These are phyloP conservation scores for Infundibulicybe gibba DNA, from an alignment of 768 basidiomycete genomes.

Conservation along the genomic window DNA sequence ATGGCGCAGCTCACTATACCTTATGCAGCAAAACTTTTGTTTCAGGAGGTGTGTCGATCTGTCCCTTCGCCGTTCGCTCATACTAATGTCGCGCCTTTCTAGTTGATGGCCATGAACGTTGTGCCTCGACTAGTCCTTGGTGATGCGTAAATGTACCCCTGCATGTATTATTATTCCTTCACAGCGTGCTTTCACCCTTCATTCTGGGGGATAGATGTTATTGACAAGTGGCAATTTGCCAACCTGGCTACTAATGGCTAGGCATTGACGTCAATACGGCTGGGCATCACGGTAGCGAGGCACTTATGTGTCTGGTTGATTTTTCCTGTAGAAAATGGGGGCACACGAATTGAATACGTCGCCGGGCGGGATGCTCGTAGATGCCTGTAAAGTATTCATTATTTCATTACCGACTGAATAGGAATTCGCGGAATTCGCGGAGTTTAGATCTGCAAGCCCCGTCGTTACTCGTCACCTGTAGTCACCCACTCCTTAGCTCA, in stretches of 20 bases:
- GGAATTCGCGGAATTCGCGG: slow-evolving; percentile 1
- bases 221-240: no score
- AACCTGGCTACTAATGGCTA: no score
- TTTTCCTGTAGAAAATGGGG: no score
- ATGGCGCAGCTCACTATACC: slow-evolving; percentile 96
- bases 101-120: slow-evolving; percentile 98
- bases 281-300: no score
- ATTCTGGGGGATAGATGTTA: not conserved
- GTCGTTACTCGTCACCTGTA: no score
- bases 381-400: no score
- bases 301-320: no score
- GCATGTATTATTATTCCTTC: slow-evolving; percentile 7
- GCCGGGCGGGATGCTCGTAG: no score
- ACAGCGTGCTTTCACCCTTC: not conserved
- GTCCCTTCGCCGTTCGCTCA: slow-evolving; percentile 2
- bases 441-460: not conserved
- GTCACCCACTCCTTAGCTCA: not conserved
- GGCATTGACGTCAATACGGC: no score
- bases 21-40: slow-evolving; percentile 90
- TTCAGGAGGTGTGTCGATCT: slow-evolving; percentile 69
- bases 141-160: slow-evolving; percentile 47
- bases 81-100: slow-evolving; percentile 2
- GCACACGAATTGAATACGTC: no score
- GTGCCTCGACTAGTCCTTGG: slow-evolving; percentile 86
- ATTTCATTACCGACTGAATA: no score